A percentile compares a stretch with the other conserved stretches of the same genome.
Conservation (phyloP, 2,329 filamentous ascomycete genomes). For the Xenosphaeropsis pyriputrescens region DNA sequence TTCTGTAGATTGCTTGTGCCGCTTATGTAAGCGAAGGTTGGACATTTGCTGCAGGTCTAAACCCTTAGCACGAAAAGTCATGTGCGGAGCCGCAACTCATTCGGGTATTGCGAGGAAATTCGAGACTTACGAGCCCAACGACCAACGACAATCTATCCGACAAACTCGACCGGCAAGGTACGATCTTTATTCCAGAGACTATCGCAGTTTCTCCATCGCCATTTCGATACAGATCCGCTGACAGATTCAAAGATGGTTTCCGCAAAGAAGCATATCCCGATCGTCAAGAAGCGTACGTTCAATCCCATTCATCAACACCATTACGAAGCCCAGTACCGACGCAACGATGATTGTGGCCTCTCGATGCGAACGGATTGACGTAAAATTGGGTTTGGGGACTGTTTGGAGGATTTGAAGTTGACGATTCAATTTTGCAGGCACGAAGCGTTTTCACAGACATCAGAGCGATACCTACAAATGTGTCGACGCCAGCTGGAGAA, state of each 20-base stretch:
- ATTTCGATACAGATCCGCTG: too few relatives aligned
- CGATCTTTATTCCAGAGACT: conserved; percentile 1
- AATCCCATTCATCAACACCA: neutral
- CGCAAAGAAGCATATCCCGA: conserved; percentile 98
- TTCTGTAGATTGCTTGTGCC: too few relatives aligned
- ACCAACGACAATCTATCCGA: conserved; percentile 12
- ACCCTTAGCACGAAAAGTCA: neutral
- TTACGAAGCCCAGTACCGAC: too few relatives aligned
- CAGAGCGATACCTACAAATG: conserved; percentile 96
- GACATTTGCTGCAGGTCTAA: neutral
- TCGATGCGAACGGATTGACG: too few relatives aligned
- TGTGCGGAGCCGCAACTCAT: neutral
- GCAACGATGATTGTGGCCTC: too few relatives aligned
- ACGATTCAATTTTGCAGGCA: conserved; percentile 44
- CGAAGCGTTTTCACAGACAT: conserved; percentile 91
- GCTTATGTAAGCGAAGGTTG: too few relatives aligned
- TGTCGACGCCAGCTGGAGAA: conserved; percentile 85
- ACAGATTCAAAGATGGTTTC: conserved; percentile 65
- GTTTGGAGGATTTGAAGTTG: conserved; percentile 4
- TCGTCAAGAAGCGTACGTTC: conserved; percentile 99
- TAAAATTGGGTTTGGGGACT: too few relatives aligned
- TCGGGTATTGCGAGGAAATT: neutral
- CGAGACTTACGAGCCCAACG: neutral
- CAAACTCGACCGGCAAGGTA: conserved; percentile 18
- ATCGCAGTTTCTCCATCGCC: too few relatives aligned